Conservation (phyloP, 192 early-diverging fungal species). For the Backusella westeae region DNA sequence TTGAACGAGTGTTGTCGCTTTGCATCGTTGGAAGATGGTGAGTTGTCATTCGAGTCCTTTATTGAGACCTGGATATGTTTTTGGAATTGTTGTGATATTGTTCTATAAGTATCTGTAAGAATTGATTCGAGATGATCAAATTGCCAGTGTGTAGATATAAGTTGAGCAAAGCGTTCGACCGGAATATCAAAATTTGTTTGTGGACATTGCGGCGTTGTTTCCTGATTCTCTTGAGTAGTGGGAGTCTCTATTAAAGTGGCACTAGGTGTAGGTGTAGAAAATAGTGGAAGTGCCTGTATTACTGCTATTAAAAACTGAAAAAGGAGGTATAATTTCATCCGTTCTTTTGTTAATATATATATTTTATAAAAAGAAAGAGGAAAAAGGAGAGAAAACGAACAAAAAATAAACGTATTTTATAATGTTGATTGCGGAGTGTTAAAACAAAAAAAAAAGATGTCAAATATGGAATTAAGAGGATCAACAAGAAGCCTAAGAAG, state of each 20-base stretch:
- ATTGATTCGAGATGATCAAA: conserved; percentile 24
- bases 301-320: conserved; percentile 12
- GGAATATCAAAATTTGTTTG: conserved; percentile 32
- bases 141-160: conserved; percentile 23
- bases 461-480: conserved; percentile 1
- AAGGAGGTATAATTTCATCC: background rate
- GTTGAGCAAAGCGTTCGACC: conserved; percentile 17
- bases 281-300: background rate
- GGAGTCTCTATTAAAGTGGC: background rate
- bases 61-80: conserved; percentile 14
- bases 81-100: conserved; percentile 18
- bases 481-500: background rate
- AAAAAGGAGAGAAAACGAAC: background rate
- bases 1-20: background rate
- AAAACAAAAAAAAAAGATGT: conserved; percentile 13
- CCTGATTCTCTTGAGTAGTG: background rate
- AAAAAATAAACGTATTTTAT: conserved; percentile 5
- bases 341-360: conserved; percentile 3
- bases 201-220: background rate
- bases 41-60: background rate
- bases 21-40: background rate
- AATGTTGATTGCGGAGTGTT: background rate
- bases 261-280: background rate
- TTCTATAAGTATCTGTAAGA: conserved; percentile 6
- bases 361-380: conserved; percentile 5